Percentiles rank a stretch among this genome's conserved stretches.
Conservation (phyloP, 371 early-diverging fungal genomes). For the Mortierella sp. region DNA sequence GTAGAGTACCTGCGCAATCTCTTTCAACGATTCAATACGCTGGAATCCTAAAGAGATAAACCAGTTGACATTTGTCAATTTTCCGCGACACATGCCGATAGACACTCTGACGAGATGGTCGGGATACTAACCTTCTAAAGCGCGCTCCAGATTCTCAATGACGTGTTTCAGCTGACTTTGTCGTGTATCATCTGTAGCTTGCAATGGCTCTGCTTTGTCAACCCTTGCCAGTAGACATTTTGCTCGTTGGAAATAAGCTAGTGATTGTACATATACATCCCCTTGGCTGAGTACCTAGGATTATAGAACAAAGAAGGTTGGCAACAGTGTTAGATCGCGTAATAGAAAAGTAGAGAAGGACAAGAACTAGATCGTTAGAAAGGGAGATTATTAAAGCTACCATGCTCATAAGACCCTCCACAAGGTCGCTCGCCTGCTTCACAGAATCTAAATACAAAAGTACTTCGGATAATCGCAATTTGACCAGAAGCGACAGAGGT, state of each 20-base stretch:
- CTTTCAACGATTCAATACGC: conserved; percentile 23
- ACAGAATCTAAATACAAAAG: conserved; percentile 27
- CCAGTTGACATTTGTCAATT: neutral
- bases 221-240: conserved; percentile 29
- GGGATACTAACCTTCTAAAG: conserved; percentile 14
- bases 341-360: too few species aligned
- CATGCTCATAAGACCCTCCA: conserved; percentile 34
- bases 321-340: neutral
- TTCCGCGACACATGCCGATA: neutral
- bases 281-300: conserved; percentile 35
- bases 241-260: conserved; percentile 40
- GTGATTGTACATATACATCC: conserved; percentile 34
- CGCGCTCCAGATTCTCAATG: conserved; percentile 6
- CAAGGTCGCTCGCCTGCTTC: conserved; percentile 26
- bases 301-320: neutral
- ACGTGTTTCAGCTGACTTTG: conserved; percentile 1
- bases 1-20: conserved; percentile 37
- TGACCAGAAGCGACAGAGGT: conserved; percentile 41
- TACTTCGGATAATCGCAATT: conserved; percentile 35
- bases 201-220: conserved; percentile 3
- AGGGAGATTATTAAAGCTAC: neutral
- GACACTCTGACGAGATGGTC: neutral
- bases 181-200: neutral
- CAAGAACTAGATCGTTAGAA: neutral
- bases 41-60: conserved; percentile 20